Percentiles rank a stretch among this genome's conserved stretches.
These are phyloP conservation scores for Aspergillus luchuensis DNA, from an alignment of 2,329 filamentous ascomycete genomes.

Conservation along the genomic window DNA sequence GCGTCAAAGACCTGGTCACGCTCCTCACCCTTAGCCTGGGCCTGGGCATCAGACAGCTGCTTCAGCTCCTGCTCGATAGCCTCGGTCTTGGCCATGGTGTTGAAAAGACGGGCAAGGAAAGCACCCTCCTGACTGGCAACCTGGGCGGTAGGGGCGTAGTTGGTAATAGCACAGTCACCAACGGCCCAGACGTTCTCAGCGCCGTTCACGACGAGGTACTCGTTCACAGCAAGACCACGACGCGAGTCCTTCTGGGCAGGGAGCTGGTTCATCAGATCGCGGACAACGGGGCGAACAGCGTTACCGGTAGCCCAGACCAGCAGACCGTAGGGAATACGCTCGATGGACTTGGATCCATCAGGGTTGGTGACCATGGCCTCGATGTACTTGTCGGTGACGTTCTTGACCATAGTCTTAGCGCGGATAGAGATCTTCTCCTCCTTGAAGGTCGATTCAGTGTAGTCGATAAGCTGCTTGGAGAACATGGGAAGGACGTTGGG, in stretches of 20 bases:
- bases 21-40: constrained; percentile 66
- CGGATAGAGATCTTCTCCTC: constrained; percentile 97
- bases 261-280: constrained; percentile 88
- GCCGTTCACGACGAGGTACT: constrained; percentile 97
- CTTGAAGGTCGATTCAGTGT: constrained; percentile 98
- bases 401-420: constrained; percentile 99
- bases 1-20: constrained; percentile 65
- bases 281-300: constrained; percentile 83
- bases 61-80: constrained; percentile 74
- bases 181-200: constrained; percentile 97
- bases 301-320: constrained; percentile 99
- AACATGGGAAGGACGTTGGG: constrained; percentile 95
- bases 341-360: constrained; percentile 78
- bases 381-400: constrained; percentile 87
- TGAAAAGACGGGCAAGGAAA: constrained; percentile 94
- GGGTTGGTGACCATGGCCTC: constrained; percentile 82
- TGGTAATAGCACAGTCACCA: constrained; percentile 94
- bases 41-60: constrained; percentile 65
- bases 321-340: constrained; percentile 88
- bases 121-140: constrained; percentile 93
- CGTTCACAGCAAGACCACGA: constrained; percentile 93
- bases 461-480: constrained; percentile 98
- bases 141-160: constrained; percentile 96
- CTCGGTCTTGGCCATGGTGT: constrained; percentile 97
- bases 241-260: constrained; percentile 93